Evolutionary conservation across 2,329 filamentous ascomycete species (phyloP).

Genomic region (Cladosporium oxysporum): DNA sequence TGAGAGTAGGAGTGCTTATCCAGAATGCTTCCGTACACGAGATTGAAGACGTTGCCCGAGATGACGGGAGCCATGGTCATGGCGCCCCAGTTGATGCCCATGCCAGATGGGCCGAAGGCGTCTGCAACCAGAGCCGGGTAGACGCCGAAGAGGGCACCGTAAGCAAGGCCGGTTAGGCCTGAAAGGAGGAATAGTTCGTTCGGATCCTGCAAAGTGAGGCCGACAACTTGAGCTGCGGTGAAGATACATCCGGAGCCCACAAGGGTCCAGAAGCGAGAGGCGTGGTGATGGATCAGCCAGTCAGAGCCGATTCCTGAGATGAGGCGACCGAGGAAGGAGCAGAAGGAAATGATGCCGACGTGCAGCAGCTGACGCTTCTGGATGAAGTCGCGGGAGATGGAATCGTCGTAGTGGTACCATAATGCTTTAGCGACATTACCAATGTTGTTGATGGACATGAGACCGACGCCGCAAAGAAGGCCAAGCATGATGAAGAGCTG

Average conservation of each 20-base stretch:
- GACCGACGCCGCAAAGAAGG: slow-evolving; percentile 84
- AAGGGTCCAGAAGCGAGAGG: slow-evolving; percentile 89
- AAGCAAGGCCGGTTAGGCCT: slow-evolving; percentile 79
- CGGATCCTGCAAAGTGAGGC: slow-evolving; percentile 74
- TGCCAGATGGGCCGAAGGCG: slow-evolving; percentile 82
- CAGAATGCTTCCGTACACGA: slow-evolving; percentile 82
- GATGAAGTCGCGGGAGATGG: slow-evolving; percentile 71
- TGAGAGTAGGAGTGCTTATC: slow-evolving; percentile 74
- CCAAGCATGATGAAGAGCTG: slow-evolving; percentile 85
- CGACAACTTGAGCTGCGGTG: slow-evolving; percentile 74
- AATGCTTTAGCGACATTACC: slow-evolving; percentile 83
- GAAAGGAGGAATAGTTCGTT: slow-evolving; percentile 77
- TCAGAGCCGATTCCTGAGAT: slow-evolving; percentile 81
- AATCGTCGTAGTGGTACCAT: slow-evolving; percentile 82
- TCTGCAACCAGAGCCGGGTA: slow-evolving; percentile 86
- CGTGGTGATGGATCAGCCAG: slow-evolving; percentile 76
- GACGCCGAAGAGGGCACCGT: slow-evolving; percentile 92
- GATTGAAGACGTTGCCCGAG: slow-evolving; percentile 87
- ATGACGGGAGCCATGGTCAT: slow-evolving; percentile 89
- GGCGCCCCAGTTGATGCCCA: slow-evolving; percentile 94
- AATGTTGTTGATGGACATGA: slow-evolving; percentile 99
- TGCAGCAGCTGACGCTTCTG: slow-evolving; percentile 83
- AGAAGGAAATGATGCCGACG: slow-evolving; percentile 88
- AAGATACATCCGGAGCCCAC: slow-evolving; percentile 77
- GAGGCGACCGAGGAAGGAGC: slow-evolving; percentile 81